Base-by-base conservation (phyloP, 2,329 filamentous ascomycete genomes). In the Penicillium fuscoglaucum region DNA sequence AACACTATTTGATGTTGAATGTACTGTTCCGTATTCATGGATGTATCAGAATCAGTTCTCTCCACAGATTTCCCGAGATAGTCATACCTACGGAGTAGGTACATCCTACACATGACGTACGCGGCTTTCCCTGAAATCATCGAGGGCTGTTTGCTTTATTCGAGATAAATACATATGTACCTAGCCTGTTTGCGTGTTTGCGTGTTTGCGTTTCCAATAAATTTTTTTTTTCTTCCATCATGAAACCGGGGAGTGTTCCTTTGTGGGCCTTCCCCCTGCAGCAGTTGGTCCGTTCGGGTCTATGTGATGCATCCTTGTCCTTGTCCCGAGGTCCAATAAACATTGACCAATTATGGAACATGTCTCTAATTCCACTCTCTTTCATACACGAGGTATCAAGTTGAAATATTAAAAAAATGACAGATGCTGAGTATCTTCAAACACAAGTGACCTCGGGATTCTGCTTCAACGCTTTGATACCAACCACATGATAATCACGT, bases 201-300 rank as follows among this genome's bases (percentile, higher is more conserved):
- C 8, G 6, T 46, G 28, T 29, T 29, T 29, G 2, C 9, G 29
- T 31, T 12, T 47, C 21, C 6, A 29, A 26, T 40, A 21, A 19
- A 2, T 24, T 26, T 17, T 15, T 13, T 29, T 21, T 21, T 26
- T 28, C 12, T 37, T 54, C n/a, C 10, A 48, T 41, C 35, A 37
- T 58, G 55, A 58, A 58, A 58, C 50, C 55, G 50, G 55, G 49
- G 37, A 29, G 28, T 24, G 35, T 54, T 37, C 44, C 43, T 50
- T 43, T 31, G 55, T 58, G 55, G 55, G 37, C 43, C 55, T 57
- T 37, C 50, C 33, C 55, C 55, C 55, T 58, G 55, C 55, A 54
- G 50, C 28, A 54, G 50, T 54, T 43, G 50, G 55, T 28, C 49
- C 33, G 35, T 55, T 43, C 52, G 37, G 24, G 29, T 35, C 28